Conservation (phyloP, 345 rosid genomes). For the Arabidopsis suecica region DNA sequence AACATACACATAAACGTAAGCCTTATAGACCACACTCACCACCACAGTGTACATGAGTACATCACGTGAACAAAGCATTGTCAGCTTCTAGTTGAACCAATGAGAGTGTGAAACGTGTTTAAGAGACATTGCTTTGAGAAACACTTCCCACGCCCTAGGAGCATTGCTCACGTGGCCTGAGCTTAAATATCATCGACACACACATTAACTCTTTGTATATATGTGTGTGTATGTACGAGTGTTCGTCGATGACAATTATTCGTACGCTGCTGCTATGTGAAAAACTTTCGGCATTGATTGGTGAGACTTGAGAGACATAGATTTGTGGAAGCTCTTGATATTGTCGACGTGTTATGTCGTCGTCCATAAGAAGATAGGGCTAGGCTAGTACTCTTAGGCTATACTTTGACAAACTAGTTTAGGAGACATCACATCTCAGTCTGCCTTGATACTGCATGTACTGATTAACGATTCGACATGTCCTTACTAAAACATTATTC, state of each 20-base stretch:
- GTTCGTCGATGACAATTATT: not conserved
- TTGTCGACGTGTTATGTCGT: conserved; percentile 26
- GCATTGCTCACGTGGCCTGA: conserved; percentile 21
- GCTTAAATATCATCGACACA: conserved; percentile 21
- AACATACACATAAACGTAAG: conserved; percentile 20
- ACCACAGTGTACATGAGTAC: not conserved
- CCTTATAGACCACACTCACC: conserved; percentile 10
- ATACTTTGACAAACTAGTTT: conserved; percentile 30
- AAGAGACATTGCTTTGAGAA: conserved; percentile 10
- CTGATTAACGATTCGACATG: conserved; percentile 31
- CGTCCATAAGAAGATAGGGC: conserved; percentile 22
- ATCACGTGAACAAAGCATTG: conserved; percentile 41
- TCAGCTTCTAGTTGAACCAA: conserved; percentile 27
- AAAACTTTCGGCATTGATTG: not conserved
- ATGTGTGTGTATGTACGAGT: not conserved
- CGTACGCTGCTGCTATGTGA: not conserved
- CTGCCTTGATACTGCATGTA: conserved; percentile 17
- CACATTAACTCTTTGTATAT: not conserved
- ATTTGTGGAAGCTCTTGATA: conserved; percentile 29
- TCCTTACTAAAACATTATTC: conserved; percentile 30
- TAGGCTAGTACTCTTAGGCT: conserved; percentile 12
- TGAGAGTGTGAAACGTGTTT: conserved; percentile 40
- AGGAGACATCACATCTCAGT: conserved; percentile 43
- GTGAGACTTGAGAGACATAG: conserved; percentile 21
- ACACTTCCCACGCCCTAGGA: conserved; percentile 39